phyloP scores from a whole-genome alignment of 2,329 filamentous ascomycete genomes.

The Clonostachys byssicola region DNA sequence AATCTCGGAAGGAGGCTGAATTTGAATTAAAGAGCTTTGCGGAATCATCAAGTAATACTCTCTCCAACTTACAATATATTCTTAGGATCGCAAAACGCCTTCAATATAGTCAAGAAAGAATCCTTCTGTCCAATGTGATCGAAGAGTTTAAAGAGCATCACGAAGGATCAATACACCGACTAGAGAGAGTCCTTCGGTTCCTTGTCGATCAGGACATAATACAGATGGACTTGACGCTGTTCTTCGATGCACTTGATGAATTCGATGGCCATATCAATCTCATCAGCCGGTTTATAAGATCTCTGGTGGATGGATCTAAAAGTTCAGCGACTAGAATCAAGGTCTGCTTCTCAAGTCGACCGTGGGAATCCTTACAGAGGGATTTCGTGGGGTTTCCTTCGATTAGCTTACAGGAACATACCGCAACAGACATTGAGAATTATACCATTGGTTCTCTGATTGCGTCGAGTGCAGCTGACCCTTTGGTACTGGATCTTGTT shows the following conservation, averaged over 20 bases:
- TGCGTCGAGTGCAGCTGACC: not conserved
- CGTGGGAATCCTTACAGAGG: not conserved
- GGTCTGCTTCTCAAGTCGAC: constrained; percentile 1
- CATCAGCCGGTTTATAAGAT: not conserved
- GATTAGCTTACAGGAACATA: not conserved
- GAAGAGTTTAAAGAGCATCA: too few species aligned
- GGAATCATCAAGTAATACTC: too few species aligned
- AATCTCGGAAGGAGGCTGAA: too few species aligned
- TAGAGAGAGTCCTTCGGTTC: not conserved
- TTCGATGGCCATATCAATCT: not conserved
- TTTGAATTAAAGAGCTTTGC: too few species aligned
- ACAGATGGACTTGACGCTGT: not conserved
- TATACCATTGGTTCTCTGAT: not conserved
- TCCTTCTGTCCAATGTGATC: too few species aligned
- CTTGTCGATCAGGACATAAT: not conserved
- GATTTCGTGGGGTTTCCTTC: not conserved
- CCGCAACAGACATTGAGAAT: not conserved
- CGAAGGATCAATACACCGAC: not conserved
- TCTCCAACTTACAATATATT: too few species aligned
- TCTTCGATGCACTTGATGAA: constrained; percentile 1
- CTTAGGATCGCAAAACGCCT: too few species aligned
- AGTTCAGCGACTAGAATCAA: not conserved
- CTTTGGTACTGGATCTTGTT: not conserved
- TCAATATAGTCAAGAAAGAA: too few species aligned
- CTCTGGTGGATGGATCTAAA: not conserved